Conservation (phyloP, 768 basidiomycete genomes). For the Mrakia hoshinonis region DNA sequence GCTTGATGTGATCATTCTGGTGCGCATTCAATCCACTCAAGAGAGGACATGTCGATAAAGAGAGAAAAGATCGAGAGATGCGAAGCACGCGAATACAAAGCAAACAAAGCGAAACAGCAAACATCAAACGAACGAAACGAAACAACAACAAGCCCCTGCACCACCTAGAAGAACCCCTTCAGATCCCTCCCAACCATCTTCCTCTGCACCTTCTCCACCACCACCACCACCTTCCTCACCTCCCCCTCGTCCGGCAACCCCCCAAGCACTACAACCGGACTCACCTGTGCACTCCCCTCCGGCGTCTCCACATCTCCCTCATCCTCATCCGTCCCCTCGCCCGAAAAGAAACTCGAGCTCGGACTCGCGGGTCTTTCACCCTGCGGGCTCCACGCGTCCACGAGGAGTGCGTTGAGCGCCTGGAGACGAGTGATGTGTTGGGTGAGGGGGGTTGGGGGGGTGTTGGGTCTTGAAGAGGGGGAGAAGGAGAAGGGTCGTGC, state of each 20-base stretch:
- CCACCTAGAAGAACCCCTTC: neutral
- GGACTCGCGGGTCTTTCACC: too few species aligned
- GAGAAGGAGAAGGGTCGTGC: neutral
- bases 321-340: neutral
- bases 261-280: neutral
- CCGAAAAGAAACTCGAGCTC: neutral
- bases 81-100: neutral
- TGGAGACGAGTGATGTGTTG: neutral
- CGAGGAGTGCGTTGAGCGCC: neutral
- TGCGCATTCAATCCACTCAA: neutral
- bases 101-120: neutral
- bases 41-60: neutral
- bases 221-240: neutral
- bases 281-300: too few species aligned
- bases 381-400: neutral
- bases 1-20: neutral
- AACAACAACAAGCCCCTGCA: neutral
- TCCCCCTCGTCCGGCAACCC: neutral
- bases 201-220: neutral
- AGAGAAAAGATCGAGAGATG: neutral
- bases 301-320: neutral
- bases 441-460: neutral
- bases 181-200: neutral
- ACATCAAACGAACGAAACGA: neutral
- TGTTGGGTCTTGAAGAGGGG: neutral